Conservation (phyloP, 2,329 filamentous ascomycete genomes). For the Whalleya microplaca region DNA sequence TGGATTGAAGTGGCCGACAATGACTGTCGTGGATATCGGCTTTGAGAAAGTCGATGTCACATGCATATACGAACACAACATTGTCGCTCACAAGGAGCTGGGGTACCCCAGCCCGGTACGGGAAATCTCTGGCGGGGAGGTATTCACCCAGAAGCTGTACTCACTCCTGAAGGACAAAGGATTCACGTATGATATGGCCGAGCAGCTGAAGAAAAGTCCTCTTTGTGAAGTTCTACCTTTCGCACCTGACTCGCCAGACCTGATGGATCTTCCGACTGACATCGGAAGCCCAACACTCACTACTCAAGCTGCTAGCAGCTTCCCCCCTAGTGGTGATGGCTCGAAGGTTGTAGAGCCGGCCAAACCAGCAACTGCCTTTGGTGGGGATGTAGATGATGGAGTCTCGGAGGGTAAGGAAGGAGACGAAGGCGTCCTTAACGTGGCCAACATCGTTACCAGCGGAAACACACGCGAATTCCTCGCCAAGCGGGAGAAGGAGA, state of each 20-base stretch:
- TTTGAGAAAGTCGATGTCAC: conserved; percentile 92
- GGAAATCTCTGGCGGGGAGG: conserved; percentile 77
- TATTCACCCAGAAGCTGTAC: conserved; percentile 76
- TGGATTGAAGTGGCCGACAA: conserved; percentile 72
- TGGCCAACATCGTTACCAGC: conserved; percentile 81
- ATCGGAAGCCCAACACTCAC: conserved; percentile 37
- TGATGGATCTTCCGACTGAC: conserved; percentile 55
- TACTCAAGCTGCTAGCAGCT: conserved; percentile 28
- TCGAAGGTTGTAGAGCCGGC: conserved; percentile 6
- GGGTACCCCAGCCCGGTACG: conserved; percentile 51
- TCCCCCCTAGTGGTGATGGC: conserved; percentile 10
- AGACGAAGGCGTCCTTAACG: conserved; percentile 78
- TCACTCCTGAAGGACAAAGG: conserved; percentile 65
- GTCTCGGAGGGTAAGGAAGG: conserved; percentile 43
- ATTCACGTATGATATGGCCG: conserved; percentile 69
- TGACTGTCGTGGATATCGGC: conserved; percentile 90
- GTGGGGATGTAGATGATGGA: conserved; percentile 43
- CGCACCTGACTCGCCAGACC: conserved; percentile 45
- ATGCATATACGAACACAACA: conserved; percentile 80
- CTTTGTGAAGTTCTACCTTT: conserved; percentile 71
- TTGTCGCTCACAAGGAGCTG: conserved; percentile 69
- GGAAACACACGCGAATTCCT: conserved; percentile 83
- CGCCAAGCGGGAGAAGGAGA: conserved; percentile 81
- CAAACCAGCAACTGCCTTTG: conserved; percentile 30
- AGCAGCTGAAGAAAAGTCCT: conserved; percentile 68